Base-by-base conservation (phyloP, 2,329 filamentous ascomycete species). In the Claviceps fusiformis region DNA sequence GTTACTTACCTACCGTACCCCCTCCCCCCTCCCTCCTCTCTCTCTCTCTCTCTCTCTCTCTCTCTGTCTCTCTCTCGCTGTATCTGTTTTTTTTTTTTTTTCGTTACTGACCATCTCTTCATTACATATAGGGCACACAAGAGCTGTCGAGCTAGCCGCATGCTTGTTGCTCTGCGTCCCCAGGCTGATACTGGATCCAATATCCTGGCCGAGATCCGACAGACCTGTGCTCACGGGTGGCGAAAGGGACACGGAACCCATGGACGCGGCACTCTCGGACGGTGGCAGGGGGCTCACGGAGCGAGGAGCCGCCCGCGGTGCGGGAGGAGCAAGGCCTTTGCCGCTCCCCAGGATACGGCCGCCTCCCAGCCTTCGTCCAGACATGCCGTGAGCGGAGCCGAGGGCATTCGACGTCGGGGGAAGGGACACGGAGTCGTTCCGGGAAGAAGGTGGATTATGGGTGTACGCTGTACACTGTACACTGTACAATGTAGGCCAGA, bases 121-220 rank as follows among this genome's bases (percentile, higher is more conserved):
- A 62, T 85, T 90, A 71, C 93, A 98, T 67, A 98, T 98, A n/a
- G 93, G 93, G 69, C 93, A 98, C 55, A 92, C 82, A 57, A 98
- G 82, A 68, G 80, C 80, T 60, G 81, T 81, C 53, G 81, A 57
- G 57, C 67, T 62, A 9, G 64, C 59, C 13, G 78, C 51, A 73
- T 76, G 59, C 78, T 77, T 58, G 74, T 77, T 75, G 53, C 78
- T 75, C 19, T 77, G 73, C 10, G 72, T 71, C 27, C 72, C 76
- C 24, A 93, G 72, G 54, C 86, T 90, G 63, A 96, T 85, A 65
- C 87, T 86, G 55, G 89, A 88, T 43, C 82, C 81, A 54, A 96
- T 79, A 65, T 95, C 90, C 66, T 92, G 89, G 13, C 79, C 74
- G 57, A 86, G 79, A 58, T 85, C 83, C 49, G 85, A 84, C 51